Evolutionary conservation across 768 basidiomycete species (phyloP).

Genomic region (Suillus luteus): DNA sequence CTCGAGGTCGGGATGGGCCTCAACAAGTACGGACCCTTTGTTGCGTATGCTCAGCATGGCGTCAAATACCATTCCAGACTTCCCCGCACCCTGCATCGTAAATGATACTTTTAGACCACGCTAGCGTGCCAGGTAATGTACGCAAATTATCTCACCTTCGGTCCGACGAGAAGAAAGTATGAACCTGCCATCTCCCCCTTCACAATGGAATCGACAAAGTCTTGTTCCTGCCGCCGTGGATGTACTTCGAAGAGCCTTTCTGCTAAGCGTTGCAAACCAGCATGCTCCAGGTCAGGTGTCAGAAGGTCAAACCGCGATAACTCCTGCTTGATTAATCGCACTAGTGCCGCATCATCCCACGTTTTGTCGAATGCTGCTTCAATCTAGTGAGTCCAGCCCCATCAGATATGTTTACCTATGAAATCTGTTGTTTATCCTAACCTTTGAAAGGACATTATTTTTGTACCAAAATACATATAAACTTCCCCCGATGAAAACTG

Average conservation of each 20-base stretch:
- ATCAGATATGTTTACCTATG: neutral
- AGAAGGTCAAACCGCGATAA: constrained; percentile 1
- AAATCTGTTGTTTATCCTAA: constrained; percentile 24
- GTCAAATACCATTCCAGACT: constrained; percentile 57
- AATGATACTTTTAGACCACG: constrained; percentile 5
- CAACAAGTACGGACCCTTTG: constrained; percentile 73
- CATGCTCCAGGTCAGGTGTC: neutral
- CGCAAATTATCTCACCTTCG: constrained; percentile 53
- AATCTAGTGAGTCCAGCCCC: neutral
- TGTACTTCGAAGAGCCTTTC: constrained; percentile 30
- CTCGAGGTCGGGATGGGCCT: constrained; percentile 85
- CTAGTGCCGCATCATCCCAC: neutral
- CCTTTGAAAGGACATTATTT: constrained; percentile 78
- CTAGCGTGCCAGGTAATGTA: constrained; percentile 5
- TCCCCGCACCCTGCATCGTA: constrained; percentile 54
- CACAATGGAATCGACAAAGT: constrained; percentile 75
- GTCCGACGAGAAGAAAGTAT: constrained; percentile 77
- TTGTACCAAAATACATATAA: constrained; percentile 83
- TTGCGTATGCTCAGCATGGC: constrained; percentile 77
- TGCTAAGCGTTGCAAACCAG: neutral
- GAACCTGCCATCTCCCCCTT: constrained; percentile 66
- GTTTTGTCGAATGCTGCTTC: constrained; percentile 4
- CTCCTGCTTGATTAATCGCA: constrained; percentile 4
- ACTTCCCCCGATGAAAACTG: constrained; percentile 72
- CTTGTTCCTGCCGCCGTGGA: constrained; percentile 74